Evolutionary conservation across 306 rosid species (phyloP).

Genomic region (Vachellia collinsii): DNA sequence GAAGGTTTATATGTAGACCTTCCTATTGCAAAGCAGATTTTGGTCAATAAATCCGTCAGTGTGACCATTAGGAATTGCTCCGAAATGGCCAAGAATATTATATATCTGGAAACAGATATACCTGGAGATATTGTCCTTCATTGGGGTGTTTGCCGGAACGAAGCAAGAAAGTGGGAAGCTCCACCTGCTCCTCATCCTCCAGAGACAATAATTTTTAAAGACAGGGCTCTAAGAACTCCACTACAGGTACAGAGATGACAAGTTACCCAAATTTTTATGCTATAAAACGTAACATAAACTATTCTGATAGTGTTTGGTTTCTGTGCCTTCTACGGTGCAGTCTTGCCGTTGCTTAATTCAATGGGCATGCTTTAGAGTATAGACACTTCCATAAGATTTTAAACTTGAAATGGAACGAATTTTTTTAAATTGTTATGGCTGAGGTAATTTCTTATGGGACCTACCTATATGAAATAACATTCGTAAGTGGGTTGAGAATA

Average conservation of each 20-base stretch:
- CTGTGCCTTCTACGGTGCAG: neutral
- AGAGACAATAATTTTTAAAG: slow-evolving; percentile 57
- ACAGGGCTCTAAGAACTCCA: slow-evolving; percentile 71
- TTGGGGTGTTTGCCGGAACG: slow-evolving; percentile 84
- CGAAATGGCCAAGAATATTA: slow-evolving; percentile 56
- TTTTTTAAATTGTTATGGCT: neutral
- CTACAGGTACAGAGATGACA: slow-evolving; percentile 51
- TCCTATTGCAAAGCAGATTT: slow-evolving; percentile 56
- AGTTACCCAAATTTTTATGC: neutral
- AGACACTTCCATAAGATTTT: neutral
- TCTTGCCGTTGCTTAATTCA: neutral
- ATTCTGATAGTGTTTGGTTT: slow-evolving; percentile 16
- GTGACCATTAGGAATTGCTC: slow-evolving; percentile 61
- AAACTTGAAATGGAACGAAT: neutral
- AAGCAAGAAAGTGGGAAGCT: slow-evolving; percentile 71
- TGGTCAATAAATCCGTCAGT: slow-evolving; percentile 47
- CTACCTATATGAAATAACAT: neutral
- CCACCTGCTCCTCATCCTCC: slow-evolving; percentile 75
- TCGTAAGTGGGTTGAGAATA: neutral
- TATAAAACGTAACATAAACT: neutral
- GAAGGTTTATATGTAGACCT: slow-evolving; percentile 66
- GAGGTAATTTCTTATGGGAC: neutral
- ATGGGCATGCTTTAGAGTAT: neutral
- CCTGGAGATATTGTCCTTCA: slow-evolving; percentile 72
- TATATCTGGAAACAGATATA: slow-evolving; percentile 71